Evolutionary conservation across 192 early-diverging fungal species (phyloP).

Genomic region (Gigaspora rosea): DNA sequence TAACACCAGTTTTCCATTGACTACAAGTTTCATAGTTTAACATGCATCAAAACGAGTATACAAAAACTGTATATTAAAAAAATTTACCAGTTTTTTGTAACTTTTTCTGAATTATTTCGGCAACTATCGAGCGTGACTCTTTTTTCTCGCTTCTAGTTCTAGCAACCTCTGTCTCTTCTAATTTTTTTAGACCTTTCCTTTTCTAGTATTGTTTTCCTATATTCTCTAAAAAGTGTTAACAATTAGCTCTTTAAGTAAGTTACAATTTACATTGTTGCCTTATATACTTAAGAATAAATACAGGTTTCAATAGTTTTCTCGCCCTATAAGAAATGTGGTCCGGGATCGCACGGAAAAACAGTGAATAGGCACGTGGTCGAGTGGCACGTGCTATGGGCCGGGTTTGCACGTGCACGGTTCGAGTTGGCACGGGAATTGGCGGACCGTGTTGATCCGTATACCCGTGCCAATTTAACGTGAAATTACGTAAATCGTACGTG

Average conservation of each 20-base stretch:
- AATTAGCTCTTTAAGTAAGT: constrained; percentile 1
- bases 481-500: too few relatives aligned
- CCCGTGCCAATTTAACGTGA: too few relatives aligned
- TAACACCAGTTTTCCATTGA: constrained; percentile 41
- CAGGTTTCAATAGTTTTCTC: constrained; percentile 78
- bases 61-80: not conserved
- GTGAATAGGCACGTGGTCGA: too few relatives aligned
- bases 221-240: constrained; percentile 43
- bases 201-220: constrained; percentile 63
- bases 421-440: too few relatives aligned
- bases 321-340: too few relatives aligned
- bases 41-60: constrained; percentile 5
- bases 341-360: too few relatives aligned
- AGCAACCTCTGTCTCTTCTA: constrained; percentile 53
- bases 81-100: constrained; percentile 51
- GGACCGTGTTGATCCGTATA: too few relatives aligned
- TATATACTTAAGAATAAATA: constrained; percentile 88
- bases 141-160: constrained; percentile 62
- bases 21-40: constrained; percentile 37
- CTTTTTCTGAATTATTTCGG: constrained; percentile 68
- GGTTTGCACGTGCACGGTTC: too few relatives aligned
- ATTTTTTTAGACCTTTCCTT: constrained; percentile 52
- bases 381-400: too few relatives aligned
- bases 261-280: not conserved
- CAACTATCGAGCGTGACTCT: constrained; percentile 74